phyloP scores from a whole-genome alignment of 352 stramenopile species.

The Phytophthora melonis region DNA sequence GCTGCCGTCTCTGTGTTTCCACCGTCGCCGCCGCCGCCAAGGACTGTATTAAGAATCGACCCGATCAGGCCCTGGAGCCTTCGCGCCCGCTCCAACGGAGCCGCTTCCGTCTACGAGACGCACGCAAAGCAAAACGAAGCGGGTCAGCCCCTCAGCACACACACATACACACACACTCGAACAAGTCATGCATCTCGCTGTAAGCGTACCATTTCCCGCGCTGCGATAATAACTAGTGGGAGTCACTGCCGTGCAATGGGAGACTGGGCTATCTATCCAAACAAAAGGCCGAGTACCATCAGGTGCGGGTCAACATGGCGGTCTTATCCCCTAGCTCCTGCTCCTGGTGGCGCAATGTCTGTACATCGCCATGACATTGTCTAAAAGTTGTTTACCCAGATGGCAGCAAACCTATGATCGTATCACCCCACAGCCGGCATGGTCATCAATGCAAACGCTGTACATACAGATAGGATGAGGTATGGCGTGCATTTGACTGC shows the following conservation, averaged over 20 bases:
- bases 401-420: background rate
- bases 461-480: background rate
- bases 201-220: conserved; percentile 31
- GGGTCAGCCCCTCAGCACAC: background rate
- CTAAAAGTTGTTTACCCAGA: background rate
- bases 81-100: conserved; percentile 10
- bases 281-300: conserved; percentile 24
- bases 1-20: conserved; percentile 12
- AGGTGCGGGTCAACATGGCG: conserved; percentile 14
- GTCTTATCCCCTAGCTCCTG: conserved; percentile 38
- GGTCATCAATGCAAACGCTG: background rate
- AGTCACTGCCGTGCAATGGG: conserved; percentile 15
- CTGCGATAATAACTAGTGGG: conserved; percentile 11
- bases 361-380: background rate
- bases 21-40: conserved; percentile 8
- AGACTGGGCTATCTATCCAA: conserved; percentile 7
- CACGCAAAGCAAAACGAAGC: background rate
- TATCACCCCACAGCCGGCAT: background rate
- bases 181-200: background rate
- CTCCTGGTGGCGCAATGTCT: no score
- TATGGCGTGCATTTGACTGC: background rate
- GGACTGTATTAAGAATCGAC: conserved; percentile 35
- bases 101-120: conserved; percentile 11
- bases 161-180: background rate
- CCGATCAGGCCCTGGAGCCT: conserved; percentile 32